A percentile compares a stretch with the other conserved stretches of the same genome.
phyloP scores from a whole-genome alignment of 2,329 filamentous ascomycete species.

The Fusarium tricinctum region DNA sequence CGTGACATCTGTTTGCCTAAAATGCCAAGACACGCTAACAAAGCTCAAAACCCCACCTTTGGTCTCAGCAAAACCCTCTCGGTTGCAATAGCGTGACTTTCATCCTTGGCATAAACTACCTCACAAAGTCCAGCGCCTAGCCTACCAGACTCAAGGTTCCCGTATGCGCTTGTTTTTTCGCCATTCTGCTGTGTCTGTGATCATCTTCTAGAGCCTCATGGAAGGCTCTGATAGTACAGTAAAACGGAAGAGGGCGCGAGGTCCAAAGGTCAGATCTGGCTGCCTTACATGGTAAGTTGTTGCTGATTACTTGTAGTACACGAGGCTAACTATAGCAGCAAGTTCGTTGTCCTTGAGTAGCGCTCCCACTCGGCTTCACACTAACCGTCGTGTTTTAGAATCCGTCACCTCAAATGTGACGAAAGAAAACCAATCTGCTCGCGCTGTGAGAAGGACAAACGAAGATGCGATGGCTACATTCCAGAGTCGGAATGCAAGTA shows the following conservation, averaged over 20 bases:
- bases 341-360: neutral
- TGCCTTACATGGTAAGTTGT: slow-evolving; percentile 25
- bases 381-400: slow-evolving; percentile 7
- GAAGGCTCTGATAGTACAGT: neutral
- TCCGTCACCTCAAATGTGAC: slow-evolving; percentile 34
- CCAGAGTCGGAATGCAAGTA: neutral
- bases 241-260: slow-evolving; percentile 19
- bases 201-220: neutral
- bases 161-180: neutral
- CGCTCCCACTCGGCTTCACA: rapidly evolving
- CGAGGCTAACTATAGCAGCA: neutral
- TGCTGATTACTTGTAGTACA: rapidly evolving
- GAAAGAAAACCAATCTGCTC: slow-evolving; percentile 25
- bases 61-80: neutral
- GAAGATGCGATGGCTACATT: slow-evolving; percentile 27
- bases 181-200: neutral
- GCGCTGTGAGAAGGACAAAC: slow-evolving; percentile 22
- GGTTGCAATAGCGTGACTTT: neutral
- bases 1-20: neutral
- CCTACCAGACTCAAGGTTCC: neutral
- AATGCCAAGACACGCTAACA: slow-evolving; percentile 7
- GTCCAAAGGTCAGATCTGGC: slow-evolving; percentile 28
- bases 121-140: neutral
- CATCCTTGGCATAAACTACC: neutral
- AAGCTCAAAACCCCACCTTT: slow-evolving; percentile 4